Evolutionary conservation across 2,329 filamentous ascomycete genomes (phyloP), one percentile per base, ranked within the genome.

Genomic region (Penicillium sp.): DNA sequence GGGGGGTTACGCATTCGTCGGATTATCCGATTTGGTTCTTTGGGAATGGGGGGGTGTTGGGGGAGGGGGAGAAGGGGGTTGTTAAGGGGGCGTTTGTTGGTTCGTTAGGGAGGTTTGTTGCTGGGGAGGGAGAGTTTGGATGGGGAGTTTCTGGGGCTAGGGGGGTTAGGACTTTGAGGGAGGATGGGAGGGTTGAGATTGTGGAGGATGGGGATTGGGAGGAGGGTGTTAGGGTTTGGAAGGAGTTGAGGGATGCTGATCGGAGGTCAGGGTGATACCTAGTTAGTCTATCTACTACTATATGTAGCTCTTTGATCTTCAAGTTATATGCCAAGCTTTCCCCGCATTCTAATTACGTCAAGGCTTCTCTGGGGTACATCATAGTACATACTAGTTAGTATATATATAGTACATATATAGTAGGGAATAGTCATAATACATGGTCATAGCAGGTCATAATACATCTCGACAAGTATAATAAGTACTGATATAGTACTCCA

Each of bases 21-120:
- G 82, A 85, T 59, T 74, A 80, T 64, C 70, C 75, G 6, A 77
- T 84, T 31, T 85, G 83, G 83, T 82, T 84, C 55, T 84, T 78
- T 77, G 83, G 82, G 0, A 76, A 80, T 60, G 79, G 78, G 1
- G 70, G 69, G 5, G 57, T 63, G 0, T 55, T 84, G 50, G 74
- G 68, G 7, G 65, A 66, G 0, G 61, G 67, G 9, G 82, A 85
- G 67, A 81, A 82, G 65, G 48, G 49, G 6, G 56, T 79, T 19
- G 68, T 80, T 0, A 66, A 62, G 13, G 27, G 45, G 10, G 71
- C 67, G 1, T 55, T 75, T 50, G 63, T 72, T 36, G 67, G 62
- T 4, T 71, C 72, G 6, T 60, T 73, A 51, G 57, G 53, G 10
- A 57, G 58, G 27, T 74, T 75, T 60, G 65, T 74, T 8, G 56